These are phyloP conservation scores for Flaveria ramosissima DNA, from an alignment of 129 eudicot species.

Conservation along the genomic window DNA sequence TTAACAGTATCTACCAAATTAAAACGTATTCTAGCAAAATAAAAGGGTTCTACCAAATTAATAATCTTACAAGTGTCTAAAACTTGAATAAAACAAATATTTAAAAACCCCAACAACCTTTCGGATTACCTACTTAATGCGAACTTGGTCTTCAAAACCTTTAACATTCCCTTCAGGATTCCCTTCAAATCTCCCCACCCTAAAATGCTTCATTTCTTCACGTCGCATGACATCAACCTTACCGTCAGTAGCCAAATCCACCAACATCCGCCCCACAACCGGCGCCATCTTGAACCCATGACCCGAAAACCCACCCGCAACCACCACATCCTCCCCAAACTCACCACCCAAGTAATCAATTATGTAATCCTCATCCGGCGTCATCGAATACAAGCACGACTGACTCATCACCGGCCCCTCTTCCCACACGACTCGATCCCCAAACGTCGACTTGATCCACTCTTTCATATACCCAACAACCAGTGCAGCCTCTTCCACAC, in stretches of 20 bases:
- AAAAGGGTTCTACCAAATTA: background rate
- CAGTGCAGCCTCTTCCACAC: slow-evolving; percentile 4
- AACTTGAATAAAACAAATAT: background rate
- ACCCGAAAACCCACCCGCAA: slow-evolving; percentile 92
- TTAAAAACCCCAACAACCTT: background rate
- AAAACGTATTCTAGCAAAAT: background rate
- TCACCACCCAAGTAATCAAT: slow-evolving; percentile 86
- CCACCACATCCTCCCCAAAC: slow-evolving; percentile 68
- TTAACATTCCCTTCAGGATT: slow-evolving; percentile 65
- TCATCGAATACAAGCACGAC: slow-evolving; percentile 86
- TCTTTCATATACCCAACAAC: slow-evolving; percentile 35
- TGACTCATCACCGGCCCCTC: slow-evolving; percentile 60
- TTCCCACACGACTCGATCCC: slow-evolving; percentile 51
- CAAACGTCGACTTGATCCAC: slow-evolving; percentile 62
- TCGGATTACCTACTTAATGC: slow-evolving; percentile 21
- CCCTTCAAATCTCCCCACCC: slow-evolving; percentile 58
- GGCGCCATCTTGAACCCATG: slow-evolving; percentile 98
- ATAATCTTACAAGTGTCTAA: background rate
- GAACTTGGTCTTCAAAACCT: slow-evolving; percentile 60
- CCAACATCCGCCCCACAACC: slow-evolving; percentile 59
- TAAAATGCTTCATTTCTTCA: slow-evolving; percentile 53
- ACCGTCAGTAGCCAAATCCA: slow-evolving; percentile 58
- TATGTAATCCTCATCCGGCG: slow-evolving; percentile 84
- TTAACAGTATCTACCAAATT: no score
- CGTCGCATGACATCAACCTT: slow-evolving; percentile 34